Base-by-base conservation (phyloP, 2,329 filamentous ascomycete species). In the Biscogniauxia mediterranea region DNA sequence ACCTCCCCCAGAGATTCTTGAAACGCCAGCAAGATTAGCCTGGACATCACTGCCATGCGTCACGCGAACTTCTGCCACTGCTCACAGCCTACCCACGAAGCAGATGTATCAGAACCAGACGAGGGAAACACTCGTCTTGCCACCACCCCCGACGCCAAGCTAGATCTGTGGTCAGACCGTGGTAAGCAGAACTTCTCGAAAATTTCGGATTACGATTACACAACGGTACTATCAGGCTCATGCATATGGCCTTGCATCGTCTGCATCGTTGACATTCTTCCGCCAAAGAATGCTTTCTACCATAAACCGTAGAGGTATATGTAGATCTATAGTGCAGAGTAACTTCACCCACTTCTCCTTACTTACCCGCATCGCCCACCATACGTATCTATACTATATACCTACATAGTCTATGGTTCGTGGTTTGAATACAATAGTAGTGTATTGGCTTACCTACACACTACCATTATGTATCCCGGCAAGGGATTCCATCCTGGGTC, bases 21-120 rank as follows among this genome's bases (percentile, higher is more conserved):
- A 69, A 66, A 67, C 67, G 50, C 61, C 57, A 61, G 51, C 57
- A 61, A 64, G 55, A 64, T 62, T 62, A 64, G 61, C 64, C 57
- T 54, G 55, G 55, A 51, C 52, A 49, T 57, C 20, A 55, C 62
- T 53, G 28, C 56, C 54, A 61, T 61, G 54, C 54, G 11, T 3
- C 38, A 46, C 15, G 38, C 17, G 38, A 46, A 46, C 38, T 46
- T 46, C 7, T 46, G 38, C 38, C 38, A 46, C 38, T 17, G 38
- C 6, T 46, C 38, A 32, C 28, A 32, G 28, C 28, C 28, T 32
- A 32, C 28, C 28, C 28, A 13, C 28, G 28, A 32, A 32, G 28
- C 28, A 32, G 28, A 32, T 32, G 28, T 32, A 32, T 32, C 28
- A 32, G 38, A 46, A n/a, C 38, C 17, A n/a, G 38, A 46, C 17